Conservation (phyloP, 306 rosid genomes). For the Prinsepia uniflora region DNA sequence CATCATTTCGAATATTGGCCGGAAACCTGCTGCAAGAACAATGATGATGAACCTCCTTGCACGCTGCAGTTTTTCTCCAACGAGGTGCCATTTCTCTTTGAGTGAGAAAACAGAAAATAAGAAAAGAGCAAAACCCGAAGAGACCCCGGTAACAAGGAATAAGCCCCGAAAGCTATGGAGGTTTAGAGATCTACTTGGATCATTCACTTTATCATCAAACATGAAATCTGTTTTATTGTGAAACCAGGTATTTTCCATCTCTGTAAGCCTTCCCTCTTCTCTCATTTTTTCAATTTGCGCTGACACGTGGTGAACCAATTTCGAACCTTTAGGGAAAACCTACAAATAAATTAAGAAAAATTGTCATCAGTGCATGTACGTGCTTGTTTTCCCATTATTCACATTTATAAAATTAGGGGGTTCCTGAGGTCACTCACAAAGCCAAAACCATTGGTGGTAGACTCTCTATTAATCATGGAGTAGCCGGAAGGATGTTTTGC, state of each 20-base stretch:
- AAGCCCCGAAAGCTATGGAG: slow-evolving; percentile 15
- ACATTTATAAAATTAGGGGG: too few species aligned
- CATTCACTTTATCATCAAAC: background rate
- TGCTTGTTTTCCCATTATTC: too few species aligned
- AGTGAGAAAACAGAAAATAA: background rate
- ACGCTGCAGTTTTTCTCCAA: too few species aligned
- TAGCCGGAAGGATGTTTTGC: slow-evolving; percentile 4
- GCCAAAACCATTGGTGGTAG: slow-evolving; percentile 20
- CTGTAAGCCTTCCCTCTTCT: slow-evolving; percentile 6
- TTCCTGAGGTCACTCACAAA: slow-evolving; percentile 13
- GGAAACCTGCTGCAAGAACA: too few species aligned
- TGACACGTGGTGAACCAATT: slow-evolving; percentile 19
- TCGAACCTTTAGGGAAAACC: slow-evolving; percentile 21
- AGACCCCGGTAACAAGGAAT: slow-evolving; percentile 6
- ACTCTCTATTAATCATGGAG: background rate
- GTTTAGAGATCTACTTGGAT: background rate
- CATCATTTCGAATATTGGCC: too few species aligned
- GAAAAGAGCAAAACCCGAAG: background rate
- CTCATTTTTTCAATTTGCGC: slow-evolving; percentile 12
- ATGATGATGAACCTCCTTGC: too few species aligned
- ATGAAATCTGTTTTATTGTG: background rate
- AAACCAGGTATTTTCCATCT: slow-evolving; percentile 14
- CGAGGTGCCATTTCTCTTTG: background rate
- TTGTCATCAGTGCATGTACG: too few species aligned
- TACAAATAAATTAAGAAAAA: background rate